Percentiles rank a stretch among this genome's conserved stretches.
Conservation (phyloP, 108 stramenopile genomes). For the Nitzschia sp. region DNA sequence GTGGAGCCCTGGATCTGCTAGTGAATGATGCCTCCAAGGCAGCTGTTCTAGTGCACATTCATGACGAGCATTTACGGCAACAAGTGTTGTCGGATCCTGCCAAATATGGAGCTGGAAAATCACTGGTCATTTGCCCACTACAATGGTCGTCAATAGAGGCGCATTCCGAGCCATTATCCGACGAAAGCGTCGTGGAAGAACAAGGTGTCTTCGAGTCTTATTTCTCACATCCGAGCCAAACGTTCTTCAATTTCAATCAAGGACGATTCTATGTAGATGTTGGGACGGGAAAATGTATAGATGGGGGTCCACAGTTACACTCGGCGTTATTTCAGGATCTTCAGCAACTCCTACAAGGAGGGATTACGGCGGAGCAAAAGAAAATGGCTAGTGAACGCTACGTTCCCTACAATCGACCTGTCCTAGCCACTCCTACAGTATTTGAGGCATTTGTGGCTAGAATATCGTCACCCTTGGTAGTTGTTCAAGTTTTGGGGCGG, state of each 20-base stretch:
- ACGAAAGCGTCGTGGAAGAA: background rate
- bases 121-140: slow-evolving; percentile 24
- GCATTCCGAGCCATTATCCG: background rate
- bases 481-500: slow-evolving; percentile 54
- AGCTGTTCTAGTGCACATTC: slow-evolving; percentile 13
- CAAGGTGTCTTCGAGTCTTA: background rate
- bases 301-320: slow-evolving; percentile 56
- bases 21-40: background rate
- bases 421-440: slow-evolving; percentile 52
- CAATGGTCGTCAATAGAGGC: background rate
- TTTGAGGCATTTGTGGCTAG: slow-evolving; percentile 46
- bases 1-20: background rate
- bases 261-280: slow-evolving; percentile 53
- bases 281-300: slow-evolving; percentile 13
- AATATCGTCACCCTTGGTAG: slow-evolving; percentile 59
- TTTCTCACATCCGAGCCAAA: slow-evolving; percentile 23
- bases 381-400: slow-evolving; percentile 49
- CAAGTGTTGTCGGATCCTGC: no score
- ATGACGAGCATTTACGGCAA: background rate
- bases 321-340: slow-evolving; percentile 29
- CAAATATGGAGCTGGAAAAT: slow-evolving; percentile 1
- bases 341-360: slow-evolving; percentile 19
- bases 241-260: slow-evolving; percentile 53
- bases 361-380: slow-evolving; percentile 24
- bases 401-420: slow-evolving; percentile 41